A percentile compares a stretch with the other conserved stretches of the same genome.
These are phyloP conservation scores for Chlamydomonas schloesseri DNA, from an alignment of 139 green algal genomes.

Conservation along the genomic window DNA sequence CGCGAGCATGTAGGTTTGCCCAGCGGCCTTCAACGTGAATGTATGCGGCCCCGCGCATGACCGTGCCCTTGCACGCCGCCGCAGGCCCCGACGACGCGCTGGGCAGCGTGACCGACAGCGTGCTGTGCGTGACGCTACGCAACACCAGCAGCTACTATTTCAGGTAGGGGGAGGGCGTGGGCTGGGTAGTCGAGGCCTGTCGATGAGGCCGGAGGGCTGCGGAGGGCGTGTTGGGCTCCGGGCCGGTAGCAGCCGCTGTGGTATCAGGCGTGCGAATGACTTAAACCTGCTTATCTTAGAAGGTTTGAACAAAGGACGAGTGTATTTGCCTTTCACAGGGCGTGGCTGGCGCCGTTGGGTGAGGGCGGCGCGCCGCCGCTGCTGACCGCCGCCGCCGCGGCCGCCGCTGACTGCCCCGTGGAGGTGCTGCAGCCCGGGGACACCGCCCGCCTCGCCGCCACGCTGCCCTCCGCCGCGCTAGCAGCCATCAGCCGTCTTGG, in stretches of 20 bases:
- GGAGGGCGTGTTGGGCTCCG: no score
- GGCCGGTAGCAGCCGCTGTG: no score
- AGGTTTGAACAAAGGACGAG: no score
- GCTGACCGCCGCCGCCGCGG: constrained; percentile 17
- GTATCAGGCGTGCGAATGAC: no score
- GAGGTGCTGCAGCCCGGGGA: constrained; percentile 44
- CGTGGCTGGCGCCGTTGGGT: constrained; percentile 37
- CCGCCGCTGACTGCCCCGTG: not conserved
- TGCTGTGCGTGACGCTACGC: constrained; percentile 28
- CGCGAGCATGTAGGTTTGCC: no score
- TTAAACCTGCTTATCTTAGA: no score
- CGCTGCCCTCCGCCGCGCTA: not conserved
- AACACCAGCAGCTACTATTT: constrained; percentile 42
- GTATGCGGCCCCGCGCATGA: no score
- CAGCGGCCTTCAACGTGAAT: no score
- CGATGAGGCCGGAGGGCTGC: no score
- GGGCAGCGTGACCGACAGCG: constrained; percentile 24
- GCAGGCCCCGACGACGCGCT: constrained; percentile 5
- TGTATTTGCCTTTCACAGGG: not conserved
- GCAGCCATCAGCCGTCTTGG: not conserved
- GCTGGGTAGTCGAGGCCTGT: not conserved
- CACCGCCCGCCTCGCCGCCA: constrained; percentile 17
- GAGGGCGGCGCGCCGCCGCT: not conserved
- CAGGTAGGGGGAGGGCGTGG: not conserved
- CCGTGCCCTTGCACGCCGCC: not conserved